Percentiles rank a stretch among this genome's conserved stretches.
These are phyloP conservation scores for Flaveria trinervia DNA, from an alignment of 129 eudicot genomes.

Conservation along the genomic window DNA sequence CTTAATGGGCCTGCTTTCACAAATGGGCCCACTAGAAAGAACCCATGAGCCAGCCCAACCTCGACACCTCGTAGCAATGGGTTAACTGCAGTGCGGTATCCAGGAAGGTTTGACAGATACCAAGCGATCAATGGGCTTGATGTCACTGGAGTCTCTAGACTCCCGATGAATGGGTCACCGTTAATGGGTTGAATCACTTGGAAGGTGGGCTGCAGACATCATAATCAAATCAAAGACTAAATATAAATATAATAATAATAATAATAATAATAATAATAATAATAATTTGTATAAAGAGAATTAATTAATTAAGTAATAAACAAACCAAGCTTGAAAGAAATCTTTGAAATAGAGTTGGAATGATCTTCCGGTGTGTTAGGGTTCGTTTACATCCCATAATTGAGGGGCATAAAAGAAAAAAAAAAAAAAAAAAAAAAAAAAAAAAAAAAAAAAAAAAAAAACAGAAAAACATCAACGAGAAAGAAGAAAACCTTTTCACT, in stretches of 20 bases:
- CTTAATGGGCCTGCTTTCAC: conserved; percentile 89
- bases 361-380: too few relatives aligned
- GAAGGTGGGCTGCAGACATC: conserved; percentile 66
- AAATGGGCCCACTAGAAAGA: conserved; percentile 92
- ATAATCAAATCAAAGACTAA: too few relatives aligned
- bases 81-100: conserved; percentile 91
- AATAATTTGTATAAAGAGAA: too few relatives aligned
- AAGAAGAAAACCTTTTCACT: conserved; percentile 60
- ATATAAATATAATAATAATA: too few relatives aligned
- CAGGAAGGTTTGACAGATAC: conserved; percentile 98
- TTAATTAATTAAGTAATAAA: too few relatives aligned
- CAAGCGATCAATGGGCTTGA: conserved; percentile 95
- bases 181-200: conserved; percentile 97
- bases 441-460: neutral
- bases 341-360: too few relatives aligned
- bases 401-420: conserved; percentile 3
- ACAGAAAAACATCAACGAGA: neutral
- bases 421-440: neutral
- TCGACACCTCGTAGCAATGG: conserved; percentile 92
- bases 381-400: neutral
- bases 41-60: conserved; percentile 93
- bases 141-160: conserved; percentile 97
- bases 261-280: too few relatives aligned
- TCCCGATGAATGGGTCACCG: conserved; percentile 97
- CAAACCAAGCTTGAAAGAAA: too few relatives aligned